Evolutionary conservation across 169 alveolate species (phyloP), one percentile per base, ranked within the genome.

Genomic region (Pseudocohnilembus persalinus): DNA sequence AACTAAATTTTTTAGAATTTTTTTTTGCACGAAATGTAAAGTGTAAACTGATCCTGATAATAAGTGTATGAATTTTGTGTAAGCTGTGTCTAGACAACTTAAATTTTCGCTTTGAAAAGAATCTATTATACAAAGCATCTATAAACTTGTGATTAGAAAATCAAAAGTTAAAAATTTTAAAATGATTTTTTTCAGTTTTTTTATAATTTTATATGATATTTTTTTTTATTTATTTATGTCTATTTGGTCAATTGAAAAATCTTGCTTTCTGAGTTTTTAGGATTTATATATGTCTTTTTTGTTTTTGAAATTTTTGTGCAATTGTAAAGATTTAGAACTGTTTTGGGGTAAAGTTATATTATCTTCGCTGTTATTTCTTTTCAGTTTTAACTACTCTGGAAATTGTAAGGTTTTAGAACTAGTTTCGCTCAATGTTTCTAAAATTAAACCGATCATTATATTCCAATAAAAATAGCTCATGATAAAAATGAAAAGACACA

Each of bases 401-500:
- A 26, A 28, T 28, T 4, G n/a, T 34, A n/a, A 49, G 35, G 34
- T 63, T 15, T 1, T n/a, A 34, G 11, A 0, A 4, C 73, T 35
- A 1, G 34, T 35, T 31, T 64, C 25, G 24, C 84, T 79, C 6
- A 79, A 29, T 26, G 49, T 79, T 49, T 79, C 84, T 29, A 79
- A 79, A 1, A 79, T 79, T 31, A 79, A 79, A 0, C 84, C 84
- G 64, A 79, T 79, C 29, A 79, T 49, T 28, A 79, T 79, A 79
- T 79, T 79, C 84, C 84, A 79, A 35, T 49, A 79, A 72, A 79
- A 79, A 28, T 79, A 79, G 49, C 77, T 34, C 76, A 49, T 49
- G 29, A 79, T 63, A 26, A 79, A 79, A 11, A 79, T 73, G 29
- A 79, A 79, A 29, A 79, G 27, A 35, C 35, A 28, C 31, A 79